Evolutionary conservation across 192 early-diverging fungal species (phyloP).

Genomic region (Entophlyctis luteolus): DNA sequence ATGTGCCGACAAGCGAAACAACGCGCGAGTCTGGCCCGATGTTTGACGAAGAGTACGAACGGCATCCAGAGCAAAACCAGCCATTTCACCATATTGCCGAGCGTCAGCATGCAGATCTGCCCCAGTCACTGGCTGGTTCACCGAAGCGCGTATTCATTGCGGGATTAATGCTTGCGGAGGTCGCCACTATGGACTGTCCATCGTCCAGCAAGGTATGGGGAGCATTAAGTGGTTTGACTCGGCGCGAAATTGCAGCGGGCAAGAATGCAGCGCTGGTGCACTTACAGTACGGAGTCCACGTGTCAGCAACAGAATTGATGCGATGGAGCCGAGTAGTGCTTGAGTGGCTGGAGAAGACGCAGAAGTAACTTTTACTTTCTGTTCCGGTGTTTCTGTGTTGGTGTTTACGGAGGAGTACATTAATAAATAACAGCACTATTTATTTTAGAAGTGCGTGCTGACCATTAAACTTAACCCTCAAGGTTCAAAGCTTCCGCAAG

Average conservation of each 20-base stretch:
- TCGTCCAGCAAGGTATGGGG: conserved; percentile 5
- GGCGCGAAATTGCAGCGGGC: not conserved
- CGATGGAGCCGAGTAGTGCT: conserved; percentile 2
- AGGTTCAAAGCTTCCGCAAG: too few relatives aligned
- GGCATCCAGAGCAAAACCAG: too few relatives aligned
- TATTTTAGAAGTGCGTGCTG: too few relatives aligned
- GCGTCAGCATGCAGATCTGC: too few relatives aligned
- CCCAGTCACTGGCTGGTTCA: not conserved
- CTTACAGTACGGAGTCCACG: conserved; percentile 11
- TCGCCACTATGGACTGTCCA: conserved; percentile 6
- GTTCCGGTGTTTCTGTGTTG: too few relatives aligned
- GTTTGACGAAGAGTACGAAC: not conserved
- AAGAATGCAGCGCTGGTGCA: conserved; percentile 1
- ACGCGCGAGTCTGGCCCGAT: too few relatives aligned
- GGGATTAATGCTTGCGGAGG: not conserved
- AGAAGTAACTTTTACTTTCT: not conserved
- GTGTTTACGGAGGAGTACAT: too few relatives aligned
- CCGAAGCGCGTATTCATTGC: conserved; percentile 1
- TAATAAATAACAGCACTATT: too few relatives aligned
- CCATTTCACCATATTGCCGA: too few relatives aligned
- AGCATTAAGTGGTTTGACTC: not conserved
- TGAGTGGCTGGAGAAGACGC: conserved; percentile 4
- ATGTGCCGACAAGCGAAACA: too few relatives aligned
- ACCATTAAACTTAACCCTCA: too few relatives aligned
- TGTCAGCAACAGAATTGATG: not conserved